phyloP scores from a whole-genome alignment of 179 eudicot genomes.

The Silene vulgaris region DNA sequence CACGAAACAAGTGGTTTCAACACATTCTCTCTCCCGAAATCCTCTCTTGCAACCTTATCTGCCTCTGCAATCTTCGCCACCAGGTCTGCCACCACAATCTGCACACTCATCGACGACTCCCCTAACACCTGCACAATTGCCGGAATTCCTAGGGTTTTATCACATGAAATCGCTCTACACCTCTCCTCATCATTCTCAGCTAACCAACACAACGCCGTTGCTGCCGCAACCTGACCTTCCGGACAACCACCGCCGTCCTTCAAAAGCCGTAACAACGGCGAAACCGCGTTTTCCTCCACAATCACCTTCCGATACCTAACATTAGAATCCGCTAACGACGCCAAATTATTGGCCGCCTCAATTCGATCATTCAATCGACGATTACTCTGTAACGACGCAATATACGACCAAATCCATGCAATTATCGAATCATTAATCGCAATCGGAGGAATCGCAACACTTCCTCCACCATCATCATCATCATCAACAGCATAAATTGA shows the following conservation, averaged over 20 bases:
- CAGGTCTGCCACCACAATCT: conserved; percentile 47
- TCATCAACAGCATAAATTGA: conserved; percentile 25
- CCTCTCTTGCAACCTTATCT: conserved; percentile 53
- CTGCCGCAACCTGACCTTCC: conserved; percentile 55
- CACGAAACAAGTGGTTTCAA: conserved; percentile 47
- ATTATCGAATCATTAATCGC: conserved; percentile 50
- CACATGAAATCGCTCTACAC: conserved; percentile 29
- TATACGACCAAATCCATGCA: conserved; percentile 61
- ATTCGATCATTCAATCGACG: conserved; percentile 33
- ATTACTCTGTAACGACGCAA: conserved; percentile 41
- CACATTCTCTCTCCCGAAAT: conserved; percentile 58
- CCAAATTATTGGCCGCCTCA: conserved; percentile 43
- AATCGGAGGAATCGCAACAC: conserved; percentile 47
- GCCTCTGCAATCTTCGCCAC: conserved; percentile 52
- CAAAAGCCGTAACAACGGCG: conserved; percentile 45
- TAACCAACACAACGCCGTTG: conserved; percentile 39
- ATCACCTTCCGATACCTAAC: conserved; percentile 48
- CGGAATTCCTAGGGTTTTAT: conserved; percentile 33
- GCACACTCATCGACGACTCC: conserved; percentile 41
- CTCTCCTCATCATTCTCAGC: conserved; percentile 38
- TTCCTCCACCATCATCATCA: conserved; percentile 29
- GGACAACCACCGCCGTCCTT: conserved; percentile 52
- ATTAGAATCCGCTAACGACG: conserved; percentile 38
- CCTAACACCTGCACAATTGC: conserved; percentile 40
- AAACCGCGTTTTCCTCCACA: conserved; percentile 58